Conservation (phyloP, 306 rosid species). For the Elaeagnus macrophylla region DNA sequence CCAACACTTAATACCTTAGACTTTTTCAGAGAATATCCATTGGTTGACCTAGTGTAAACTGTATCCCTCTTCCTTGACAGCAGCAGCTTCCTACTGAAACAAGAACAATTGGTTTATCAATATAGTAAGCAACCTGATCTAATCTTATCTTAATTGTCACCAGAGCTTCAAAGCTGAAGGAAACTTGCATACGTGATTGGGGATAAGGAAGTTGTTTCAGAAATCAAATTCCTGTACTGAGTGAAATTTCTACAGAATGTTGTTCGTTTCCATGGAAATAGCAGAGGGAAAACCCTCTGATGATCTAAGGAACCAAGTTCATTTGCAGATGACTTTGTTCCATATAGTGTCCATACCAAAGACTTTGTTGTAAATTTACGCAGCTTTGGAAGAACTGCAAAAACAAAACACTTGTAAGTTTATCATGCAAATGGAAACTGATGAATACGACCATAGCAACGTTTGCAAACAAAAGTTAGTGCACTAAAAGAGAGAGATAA, state of each 20-base stretch:
- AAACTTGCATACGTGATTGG: slow-evolving; percentile 47
- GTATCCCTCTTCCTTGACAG: slow-evolving; percentile 78
- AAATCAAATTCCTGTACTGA: slow-evolving; percentile 35
- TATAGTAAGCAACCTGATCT: slow-evolving; percentile 19
- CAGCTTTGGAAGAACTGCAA: slow-evolving; percentile 43
- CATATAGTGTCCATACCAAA: slow-evolving; percentile 72
- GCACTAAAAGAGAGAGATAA: neutral
- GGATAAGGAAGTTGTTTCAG: slow-evolving; percentile 41
- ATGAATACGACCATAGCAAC: slow-evolving; percentile 5
- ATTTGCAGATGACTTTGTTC: slow-evolving; percentile 36
- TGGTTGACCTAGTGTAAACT: slow-evolving; percentile 72
- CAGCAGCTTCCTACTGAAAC: slow-evolving; percentile 69
- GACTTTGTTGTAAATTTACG: slow-evolving; percentile 52
- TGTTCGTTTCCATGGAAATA: slow-evolving; percentile 88
- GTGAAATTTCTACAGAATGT: slow-evolving; percentile 42
- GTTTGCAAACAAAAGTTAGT: slow-evolving; percentile 13
- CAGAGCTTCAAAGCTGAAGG: neutral
- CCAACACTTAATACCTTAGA: slow-evolving; percentile 90
- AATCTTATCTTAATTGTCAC: neutral
- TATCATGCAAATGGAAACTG: slow-evolving; percentile 17
- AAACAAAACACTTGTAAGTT: slow-evolving; percentile 15
- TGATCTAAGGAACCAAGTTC: slow-evolving; percentile 24
- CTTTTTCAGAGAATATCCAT: slow-evolving; percentile 85
- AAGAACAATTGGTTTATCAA: slow-evolving; percentile 11
- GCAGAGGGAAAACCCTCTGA: slow-evolving; percentile 54